phyloP scores from a whole-genome alignment of 129 eudicot species.

The Ambrosia trifida region DNA sequence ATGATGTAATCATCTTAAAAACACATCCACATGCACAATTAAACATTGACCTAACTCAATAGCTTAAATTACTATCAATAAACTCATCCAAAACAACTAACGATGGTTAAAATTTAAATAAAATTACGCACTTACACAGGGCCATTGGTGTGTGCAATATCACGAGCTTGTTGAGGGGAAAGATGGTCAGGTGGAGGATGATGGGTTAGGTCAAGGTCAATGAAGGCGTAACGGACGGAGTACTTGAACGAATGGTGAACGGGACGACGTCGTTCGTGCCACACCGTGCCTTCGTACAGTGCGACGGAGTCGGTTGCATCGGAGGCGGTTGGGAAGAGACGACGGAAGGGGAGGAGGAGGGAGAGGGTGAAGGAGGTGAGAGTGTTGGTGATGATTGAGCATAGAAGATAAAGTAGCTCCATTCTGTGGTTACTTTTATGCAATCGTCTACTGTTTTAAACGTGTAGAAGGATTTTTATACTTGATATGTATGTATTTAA shows the following conservation, averaged over 20 bases:
- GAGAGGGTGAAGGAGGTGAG: slow-evolving; percentile 47
- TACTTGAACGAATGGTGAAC: slow-evolving; percentile 85
- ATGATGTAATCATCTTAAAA: background rate
- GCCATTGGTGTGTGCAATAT: slow-evolving; percentile 53
- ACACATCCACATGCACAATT: background rate
- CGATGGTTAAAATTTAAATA: background rate
- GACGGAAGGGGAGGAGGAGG: slow-evolving; percentile 49
- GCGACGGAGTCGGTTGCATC: slow-evolving; percentile 30
- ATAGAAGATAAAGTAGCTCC: slow-evolving; percentile 75
- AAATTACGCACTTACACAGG: slow-evolving; percentile 60
- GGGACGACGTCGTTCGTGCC: slow-evolving; percentile 98
- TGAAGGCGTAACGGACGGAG: slow-evolving; percentile 80
- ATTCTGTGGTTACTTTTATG: slow-evolving; percentile 27
- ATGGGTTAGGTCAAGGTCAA: slow-evolving; percentile 56
- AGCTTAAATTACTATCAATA: background rate
- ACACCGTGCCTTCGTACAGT: slow-evolving; percentile 80
- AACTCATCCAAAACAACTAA: background rate
- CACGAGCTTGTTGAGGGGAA: slow-evolving; percentile 63
- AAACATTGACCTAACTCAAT: background rate
- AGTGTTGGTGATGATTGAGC: slow-evolving; percentile 58
- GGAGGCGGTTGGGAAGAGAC: slow-evolving; percentile 32
- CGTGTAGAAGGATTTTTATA: background rate
- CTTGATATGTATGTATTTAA: too few relatives aligned
- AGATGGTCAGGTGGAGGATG: slow-evolving; percentile 59
- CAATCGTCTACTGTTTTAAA: background rate